These are phyloP conservation scores for Danielia reshetovae DNA, from an alignment of 805 yeast genomes.

Conservation along the genomic window DNA sequence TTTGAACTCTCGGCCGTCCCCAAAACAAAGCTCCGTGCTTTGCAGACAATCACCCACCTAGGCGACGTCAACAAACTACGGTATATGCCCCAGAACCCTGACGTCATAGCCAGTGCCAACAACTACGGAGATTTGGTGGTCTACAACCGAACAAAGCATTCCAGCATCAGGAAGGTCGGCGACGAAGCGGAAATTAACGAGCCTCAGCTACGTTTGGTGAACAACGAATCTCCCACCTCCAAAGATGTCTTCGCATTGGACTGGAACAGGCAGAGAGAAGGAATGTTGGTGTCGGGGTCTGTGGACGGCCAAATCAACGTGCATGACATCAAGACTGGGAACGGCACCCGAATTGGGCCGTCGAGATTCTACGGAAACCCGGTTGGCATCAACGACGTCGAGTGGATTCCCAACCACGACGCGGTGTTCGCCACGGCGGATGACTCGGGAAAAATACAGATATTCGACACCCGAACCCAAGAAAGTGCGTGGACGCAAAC, in stretches of 20 bases:
- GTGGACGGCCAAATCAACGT: constrained; percentile 60
- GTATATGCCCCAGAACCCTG: constrained; percentile 84
- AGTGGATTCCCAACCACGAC: constrained; percentile 64
- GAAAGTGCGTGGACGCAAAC: constrained; percentile 1
- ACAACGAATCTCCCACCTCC: constrained; percentile 14
- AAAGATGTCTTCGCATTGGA: constrained; percentile 64
- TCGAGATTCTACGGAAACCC: background rate
- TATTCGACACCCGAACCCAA: constrained; percentile 51
- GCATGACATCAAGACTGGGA: constrained; percentile 55
- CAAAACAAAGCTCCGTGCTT: constrained; percentile 24
- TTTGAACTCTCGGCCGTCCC: constrained; percentile 31
- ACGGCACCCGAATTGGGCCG: constrained; percentile 2
- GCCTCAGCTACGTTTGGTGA: constrained; percentile 50
- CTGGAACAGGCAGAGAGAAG: constrained; percentile 70
- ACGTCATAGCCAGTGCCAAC: constrained; percentile 68
- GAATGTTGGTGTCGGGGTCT: constrained; percentile 55
- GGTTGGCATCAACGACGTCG: constrained; percentile 63
- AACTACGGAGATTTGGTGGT: constrained; percentile 62
- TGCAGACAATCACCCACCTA: constrained; percentile 60
- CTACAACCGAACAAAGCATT: constrained; percentile 81
- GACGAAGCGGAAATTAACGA: constrained; percentile 29
- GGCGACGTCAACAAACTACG: constrained; percentile 74
- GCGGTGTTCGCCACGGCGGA: constrained; percentile 62
- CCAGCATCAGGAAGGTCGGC: constrained; percentile 27
- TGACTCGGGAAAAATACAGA: constrained; percentile 50